phyloP scores from a whole-genome alignment of 306 rosid genomes.

The Gastrolobium villosum region DNA sequence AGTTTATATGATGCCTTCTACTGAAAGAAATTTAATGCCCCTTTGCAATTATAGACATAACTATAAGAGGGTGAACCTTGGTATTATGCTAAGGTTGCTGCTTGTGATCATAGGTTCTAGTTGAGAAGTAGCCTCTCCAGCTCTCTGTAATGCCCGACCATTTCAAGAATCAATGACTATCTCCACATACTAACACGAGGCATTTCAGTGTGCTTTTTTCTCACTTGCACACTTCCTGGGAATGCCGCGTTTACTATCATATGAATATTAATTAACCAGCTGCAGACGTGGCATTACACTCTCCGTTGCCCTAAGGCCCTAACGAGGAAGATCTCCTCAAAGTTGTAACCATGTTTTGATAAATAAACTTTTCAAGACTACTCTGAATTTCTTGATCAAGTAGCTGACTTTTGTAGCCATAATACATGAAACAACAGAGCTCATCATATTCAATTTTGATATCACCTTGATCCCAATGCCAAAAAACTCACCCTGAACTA shows the following conservation, averaged over 20 bases:
- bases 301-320: not conserved
- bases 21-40: conserved; percentile 21
- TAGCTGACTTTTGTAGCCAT: not conserved
- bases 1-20: conserved; percentile 5
- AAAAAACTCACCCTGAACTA: not conserved
- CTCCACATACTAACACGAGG: too few species aligned
- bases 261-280: too few species aligned
- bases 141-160: too few species aligned
- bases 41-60: conserved; percentile 11
- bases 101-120: not conserved
- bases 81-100: conserved; percentile 7
- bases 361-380: conserved; percentile 5
- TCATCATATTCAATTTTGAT: not conserved
- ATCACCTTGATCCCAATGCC: not conserved
- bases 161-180: too few species aligned
- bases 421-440: not conserved
- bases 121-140: not conserved
- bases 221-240: too few species aligned
- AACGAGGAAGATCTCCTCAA: conserved; percentile 27
- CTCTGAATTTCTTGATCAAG: conserved; percentile 11
- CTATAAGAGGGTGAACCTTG: conserved; percentile 8
- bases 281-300: too few species aligned
- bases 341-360: not conserved
- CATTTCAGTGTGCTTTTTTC: too few species aligned
- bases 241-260: too few species aligned